Evolutionary conservation across 306 rosid genomes (phyloP).

Genomic region (Coriaria nepalensis): DNA sequence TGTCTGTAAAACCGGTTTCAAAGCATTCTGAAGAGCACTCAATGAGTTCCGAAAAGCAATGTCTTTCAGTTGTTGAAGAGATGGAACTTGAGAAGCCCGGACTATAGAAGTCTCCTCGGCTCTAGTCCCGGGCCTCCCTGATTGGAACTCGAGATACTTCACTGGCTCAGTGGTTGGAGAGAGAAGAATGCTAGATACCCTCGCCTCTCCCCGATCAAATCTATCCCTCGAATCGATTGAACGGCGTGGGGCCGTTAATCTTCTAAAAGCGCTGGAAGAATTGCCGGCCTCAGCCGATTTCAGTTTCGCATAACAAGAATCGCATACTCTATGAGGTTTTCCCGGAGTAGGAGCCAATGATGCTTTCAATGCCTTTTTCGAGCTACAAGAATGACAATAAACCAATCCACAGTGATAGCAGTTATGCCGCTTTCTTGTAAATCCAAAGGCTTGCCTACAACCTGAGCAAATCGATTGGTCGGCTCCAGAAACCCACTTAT

Average conservation of each 20-base stretch:
- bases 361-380: constrained; percentile 69
- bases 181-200: constrained; percentile 46
- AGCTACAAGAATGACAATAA: constrained; percentile 88
- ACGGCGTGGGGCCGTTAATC: constrained; percentile 28
- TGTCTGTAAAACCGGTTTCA: constrained; percentile 24
- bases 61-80: constrained; percentile 50
- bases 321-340: constrained; percentile 95
- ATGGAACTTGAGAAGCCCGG: constrained; percentile 54
- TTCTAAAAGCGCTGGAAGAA: constrained; percentile 24
- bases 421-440: constrained; percentile 85
- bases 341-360: constrained; percentile 94
- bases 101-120: constrained; percentile 35
- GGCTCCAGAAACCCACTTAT: constrained; percentile 89
- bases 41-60: constrained; percentile 58
- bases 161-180: constrained; percentile 51
- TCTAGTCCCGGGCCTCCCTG: constrained; percentile 24
- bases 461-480: constrained; percentile 89
- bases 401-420: constrained; percentile 92
- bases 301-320: constrained; percentile 67
- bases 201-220: constrained; percentile 33
- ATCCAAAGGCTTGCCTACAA: constrained; percentile 90
- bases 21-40: constrained; percentile 40
- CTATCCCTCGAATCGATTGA: constrained; percentile 40
- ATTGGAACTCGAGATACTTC: constrained; percentile 45
- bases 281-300: constrained; percentile 40